These are phyloP conservation scores for Tieghemostelium lacteum DNA, from an alignment of 78 protist species.

Conservation along the genomic window DNA sequence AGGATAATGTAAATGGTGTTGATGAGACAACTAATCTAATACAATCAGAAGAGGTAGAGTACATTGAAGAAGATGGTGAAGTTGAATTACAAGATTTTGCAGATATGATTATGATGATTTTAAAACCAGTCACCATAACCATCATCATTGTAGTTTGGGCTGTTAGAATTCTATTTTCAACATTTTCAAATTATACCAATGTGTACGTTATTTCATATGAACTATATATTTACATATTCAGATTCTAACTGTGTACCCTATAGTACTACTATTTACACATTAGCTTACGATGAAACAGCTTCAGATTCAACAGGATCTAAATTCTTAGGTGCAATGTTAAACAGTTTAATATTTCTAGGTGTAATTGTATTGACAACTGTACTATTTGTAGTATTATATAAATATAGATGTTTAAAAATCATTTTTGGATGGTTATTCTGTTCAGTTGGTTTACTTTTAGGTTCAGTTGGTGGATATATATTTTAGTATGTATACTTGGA, in stretches of 20 bases:
- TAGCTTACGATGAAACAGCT: constrained; percentile 13
- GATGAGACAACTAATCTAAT: not conserved
- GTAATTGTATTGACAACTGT: constrained; percentile 67
- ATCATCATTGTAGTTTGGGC: constrained; percentile 44
- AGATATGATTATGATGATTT: constrained; percentile 49
- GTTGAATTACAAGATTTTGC: constrained; percentile 60
- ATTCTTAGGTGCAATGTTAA: constrained; percentile 40
- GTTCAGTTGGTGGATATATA: constrained; percentile 46
- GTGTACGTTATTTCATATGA: not conserved
- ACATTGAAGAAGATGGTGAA: constrained; percentile 75
- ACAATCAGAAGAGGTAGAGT: not conserved
- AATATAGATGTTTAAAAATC: constrained; percentile 75
- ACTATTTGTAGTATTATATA: constrained; percentile 71
- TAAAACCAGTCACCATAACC: constrained; percentile 47
- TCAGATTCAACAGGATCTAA: constrained; percentile 19
- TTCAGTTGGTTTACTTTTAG: constrained; percentile 72
- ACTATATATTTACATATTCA: not conserved
- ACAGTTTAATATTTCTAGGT: constrained; percentile 46
- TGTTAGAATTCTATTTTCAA: not conserved
- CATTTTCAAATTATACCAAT: not conserved
- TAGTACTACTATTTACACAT: not conserved
- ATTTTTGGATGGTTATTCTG: constrained; percentile 76
- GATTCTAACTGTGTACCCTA: not conserved
- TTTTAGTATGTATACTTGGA: constrained; percentile 23
- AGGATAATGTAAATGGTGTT: not conserved